phyloP scores from a whole-genome alignment of 495 filamentous ascomycete genomes.

The Lasiosphaeriaceae sp. region DNA sequence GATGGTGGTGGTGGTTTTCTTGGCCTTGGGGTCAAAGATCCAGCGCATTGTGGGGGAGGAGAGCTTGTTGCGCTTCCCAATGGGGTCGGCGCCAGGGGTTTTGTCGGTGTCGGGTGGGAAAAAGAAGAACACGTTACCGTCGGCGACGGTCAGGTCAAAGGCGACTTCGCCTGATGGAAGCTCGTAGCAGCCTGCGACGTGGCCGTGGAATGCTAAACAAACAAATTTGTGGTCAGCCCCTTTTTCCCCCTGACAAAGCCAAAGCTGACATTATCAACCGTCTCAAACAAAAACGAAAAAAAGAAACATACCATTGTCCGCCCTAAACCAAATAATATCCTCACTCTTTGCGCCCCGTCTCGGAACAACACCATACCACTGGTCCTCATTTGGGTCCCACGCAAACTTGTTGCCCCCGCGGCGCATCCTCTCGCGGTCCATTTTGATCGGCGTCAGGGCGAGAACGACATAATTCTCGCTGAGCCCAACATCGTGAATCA shows the following conservation, averaged over 20 bases:
- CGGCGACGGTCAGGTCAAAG: conserved; percentile 52
- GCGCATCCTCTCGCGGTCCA: conserved; percentile 49
- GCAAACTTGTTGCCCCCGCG: conserved; percentile 53
- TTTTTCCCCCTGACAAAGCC: too few relatives aligned
- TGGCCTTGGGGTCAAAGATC: conserved; percentile 48
- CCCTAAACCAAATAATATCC: conserved; percentile 48
- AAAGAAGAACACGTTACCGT: conserved; percentile 56
- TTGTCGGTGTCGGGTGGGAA: conserved; percentile 43
- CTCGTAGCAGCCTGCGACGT: conserved; percentile 50
- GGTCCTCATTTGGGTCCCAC: conserved; percentile 50
- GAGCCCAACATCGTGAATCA: conserved; percentile 56
- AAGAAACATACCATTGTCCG: conserved; percentile 40
- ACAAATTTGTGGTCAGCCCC: not conserved
- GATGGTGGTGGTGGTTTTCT: conserved; percentile 15
- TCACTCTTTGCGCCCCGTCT: conserved; percentile 42
- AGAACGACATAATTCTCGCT: conserved; percentile 52
- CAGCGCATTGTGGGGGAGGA: conserved; percentile 49
- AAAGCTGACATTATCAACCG: not conserved
- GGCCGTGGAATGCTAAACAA: conserved; percentile 38
- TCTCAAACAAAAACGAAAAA: not conserved
- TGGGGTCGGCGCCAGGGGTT: conserved; percentile 19
- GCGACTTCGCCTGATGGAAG: conserved; percentile 44
- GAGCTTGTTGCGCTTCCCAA: conserved; percentile 33
- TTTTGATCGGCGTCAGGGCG: conserved; percentile 49
- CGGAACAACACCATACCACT: conserved; percentile 49